These are phyloP conservation scores for Quercus lobata DNA, from an alignment of 331 rosid species.

Conservation along the genomic window DNA sequence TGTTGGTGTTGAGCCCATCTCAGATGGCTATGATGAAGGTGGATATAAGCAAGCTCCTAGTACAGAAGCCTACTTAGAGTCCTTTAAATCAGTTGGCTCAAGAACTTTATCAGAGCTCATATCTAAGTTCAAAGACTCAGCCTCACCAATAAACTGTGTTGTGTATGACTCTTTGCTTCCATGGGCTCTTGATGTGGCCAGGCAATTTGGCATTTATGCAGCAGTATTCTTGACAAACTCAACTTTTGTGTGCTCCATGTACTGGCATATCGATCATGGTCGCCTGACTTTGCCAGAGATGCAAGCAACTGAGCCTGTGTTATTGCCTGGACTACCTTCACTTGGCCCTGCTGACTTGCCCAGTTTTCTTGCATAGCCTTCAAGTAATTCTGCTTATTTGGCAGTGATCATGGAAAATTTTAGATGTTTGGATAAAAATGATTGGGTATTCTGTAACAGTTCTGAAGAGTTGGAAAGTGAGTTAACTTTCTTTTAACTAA, in stretches of 20 bases:
- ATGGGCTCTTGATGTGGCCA: constrained; percentile 30
- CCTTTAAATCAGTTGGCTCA: constrained; percentile 21
- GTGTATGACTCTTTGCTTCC: constrained; percentile 27
- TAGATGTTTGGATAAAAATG: constrained; percentile 12
- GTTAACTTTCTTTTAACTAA: constrained; percentile 2
- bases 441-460: constrained; percentile 36
- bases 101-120: constrained; percentile 15
- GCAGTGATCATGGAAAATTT: constrained; percentile 17
- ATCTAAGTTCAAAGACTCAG: constrained; percentile 10
- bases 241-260: constrained; percentile 21
- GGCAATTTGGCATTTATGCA: constrained; percentile 11
- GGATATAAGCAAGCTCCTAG: constrained; percentile 20
- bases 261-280: constrained; percentile 14
- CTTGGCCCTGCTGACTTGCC: constrained; percentile 28
- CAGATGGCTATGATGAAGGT: constrained; percentile 28
- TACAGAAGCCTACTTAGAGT: constrained; percentile 17
- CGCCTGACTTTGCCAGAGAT: constrained; percentile 9
- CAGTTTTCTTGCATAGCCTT: constrained; percentile 17
- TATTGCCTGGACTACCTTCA: constrained; percentile 42
- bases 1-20: constrained; percentile 7
- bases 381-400: constrained; percentile 22
- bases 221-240: constrained; percentile 21
- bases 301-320: neutral
- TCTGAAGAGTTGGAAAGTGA: constrained; percentile 31
- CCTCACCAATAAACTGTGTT: constrained; percentile 11